Conservation (phyloP, 176 grass and related monocot genomes). For the Saccharum officinarum region DNA sequence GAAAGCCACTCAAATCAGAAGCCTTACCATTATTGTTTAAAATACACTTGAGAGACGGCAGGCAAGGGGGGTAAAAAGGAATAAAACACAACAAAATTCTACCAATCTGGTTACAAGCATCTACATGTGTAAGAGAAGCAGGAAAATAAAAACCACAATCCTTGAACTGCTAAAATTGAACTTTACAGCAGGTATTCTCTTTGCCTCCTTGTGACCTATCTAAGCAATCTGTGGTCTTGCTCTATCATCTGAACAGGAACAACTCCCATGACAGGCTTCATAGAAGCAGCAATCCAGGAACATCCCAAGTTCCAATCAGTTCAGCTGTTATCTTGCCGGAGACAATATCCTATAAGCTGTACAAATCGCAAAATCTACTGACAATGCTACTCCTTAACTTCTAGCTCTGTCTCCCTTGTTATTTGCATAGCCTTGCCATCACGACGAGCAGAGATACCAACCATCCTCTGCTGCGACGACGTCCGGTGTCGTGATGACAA, state of each 20-base stretch:
- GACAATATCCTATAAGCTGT: slow-evolving; percentile 51
- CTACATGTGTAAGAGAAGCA: slow-evolving; percentile 26
- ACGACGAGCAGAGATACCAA: slow-evolving; percentile 81
- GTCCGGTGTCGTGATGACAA: slow-evolving; percentile 54
- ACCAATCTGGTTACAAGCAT: slow-evolving; percentile 16
- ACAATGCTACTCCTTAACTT: slow-evolving; percentile 38
- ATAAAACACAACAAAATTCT: neutral
- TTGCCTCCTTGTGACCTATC: slow-evolving; percentile 21
- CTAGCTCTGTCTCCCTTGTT: slow-evolving; percentile 46
- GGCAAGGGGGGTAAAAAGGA: neutral
- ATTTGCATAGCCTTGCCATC: slow-evolving; percentile 61
- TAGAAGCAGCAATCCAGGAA: slow-evolving; percentile 30
- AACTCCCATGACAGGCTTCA: slow-evolving; percentile 17
- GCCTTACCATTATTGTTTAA: slow-evolving; percentile 33
- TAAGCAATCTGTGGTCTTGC: slow-evolving; percentile 37
- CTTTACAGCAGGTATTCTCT: slow-evolving; percentile 46
- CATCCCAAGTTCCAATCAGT: slow-evolving; percentile 19
- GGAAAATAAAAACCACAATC: neutral
- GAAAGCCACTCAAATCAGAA: slow-evolving; percentile 22
- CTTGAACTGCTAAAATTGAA: slow-evolving; percentile 35
- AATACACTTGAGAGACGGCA: slow-evolving; percentile 19
- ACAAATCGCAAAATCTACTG: slow-evolving; percentile 55
- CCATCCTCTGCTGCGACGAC: slow-evolving; percentile 66
- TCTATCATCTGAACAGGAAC: slow-evolving; percentile 33
- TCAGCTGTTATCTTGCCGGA: slow-evolving; percentile 32